These are phyloP conservation scores for Tripidium arundinaceum DNA, from an alignment of 202 grass and related monocot genomes.

Conservation along the genomic window DNA sequence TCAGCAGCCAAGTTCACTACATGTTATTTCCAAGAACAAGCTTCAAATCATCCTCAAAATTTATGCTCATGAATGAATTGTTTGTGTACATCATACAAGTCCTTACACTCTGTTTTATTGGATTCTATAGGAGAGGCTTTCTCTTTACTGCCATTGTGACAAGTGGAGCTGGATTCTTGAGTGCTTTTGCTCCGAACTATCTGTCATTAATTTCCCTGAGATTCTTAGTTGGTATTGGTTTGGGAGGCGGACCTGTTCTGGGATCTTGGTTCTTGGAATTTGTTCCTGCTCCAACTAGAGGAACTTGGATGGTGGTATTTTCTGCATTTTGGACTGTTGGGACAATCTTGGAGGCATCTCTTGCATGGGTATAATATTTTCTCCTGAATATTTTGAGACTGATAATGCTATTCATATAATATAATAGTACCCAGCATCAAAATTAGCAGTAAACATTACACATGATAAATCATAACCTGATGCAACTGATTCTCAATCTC, in stretches of 20 bases:
- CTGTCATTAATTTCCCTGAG: constrained; percentile 56
- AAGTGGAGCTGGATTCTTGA: constrained; percentile 69
- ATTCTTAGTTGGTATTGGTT: constrained; percentile 90
- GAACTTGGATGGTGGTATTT: constrained; percentile 94
- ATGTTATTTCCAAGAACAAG: not conserved
- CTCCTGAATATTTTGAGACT: constrained; percentile 5
- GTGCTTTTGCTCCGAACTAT: constrained; percentile 90
- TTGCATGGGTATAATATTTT: constrained; percentile 80
- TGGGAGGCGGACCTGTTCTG: constrained; percentile 94
- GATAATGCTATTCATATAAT: not conserved
- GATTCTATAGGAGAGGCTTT: constrained; percentile 75
- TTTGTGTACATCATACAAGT: not conserved
- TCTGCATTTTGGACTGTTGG: constrained; percentile 96
- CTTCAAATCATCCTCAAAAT: not conserved
- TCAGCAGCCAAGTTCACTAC: not conserved
- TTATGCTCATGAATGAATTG: not conserved
- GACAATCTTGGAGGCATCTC: constrained; percentile 89
- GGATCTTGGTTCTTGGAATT: constrained; percentile 99
- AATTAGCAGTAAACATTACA: not conserved
- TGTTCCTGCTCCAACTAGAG: constrained; percentile 83
- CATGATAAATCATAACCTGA: not conserved
- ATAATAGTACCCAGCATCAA: not conserved
- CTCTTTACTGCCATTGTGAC: constrained; percentile 94
- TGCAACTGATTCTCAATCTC: not conserved
- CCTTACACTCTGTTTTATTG: constrained; percentile 33